Percentiles rank a stretch among this genome's conserved stretches.
Evolutionary conservation across 495 filamentous ascomycete genomes (phyloP).

Genomic region (Durotheca rogersii): DNA sequence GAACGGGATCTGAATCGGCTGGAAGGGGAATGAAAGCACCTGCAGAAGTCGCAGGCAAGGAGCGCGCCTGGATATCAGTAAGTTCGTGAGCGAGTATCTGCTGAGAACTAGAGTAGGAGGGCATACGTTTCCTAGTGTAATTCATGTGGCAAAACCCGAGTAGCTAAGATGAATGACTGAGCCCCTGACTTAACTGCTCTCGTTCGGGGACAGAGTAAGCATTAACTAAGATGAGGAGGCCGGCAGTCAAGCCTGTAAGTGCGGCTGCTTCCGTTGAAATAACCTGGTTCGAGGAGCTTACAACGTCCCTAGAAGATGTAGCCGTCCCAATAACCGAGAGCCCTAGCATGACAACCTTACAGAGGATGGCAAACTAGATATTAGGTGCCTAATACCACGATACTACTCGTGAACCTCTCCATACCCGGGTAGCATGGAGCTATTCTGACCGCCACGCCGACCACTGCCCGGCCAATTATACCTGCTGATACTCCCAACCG

Average conservation of each 20-base stretch:
- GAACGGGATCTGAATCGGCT: not conserved
- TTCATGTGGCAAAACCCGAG: conserved; percentile 35
- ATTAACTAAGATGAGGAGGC: conserved; percentile 23
- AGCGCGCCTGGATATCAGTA: conserved; percentile 32
- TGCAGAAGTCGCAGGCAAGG: conserved; percentile 41
- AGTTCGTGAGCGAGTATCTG: conserved; percentile 11
- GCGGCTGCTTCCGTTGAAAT: conserved; percentile 31
- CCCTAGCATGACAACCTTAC: conserved; percentile 18
- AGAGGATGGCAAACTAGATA: conserved; percentile 14
- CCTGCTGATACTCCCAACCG: too few relatives aligned
- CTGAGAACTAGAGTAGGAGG: conserved; percentile 8
- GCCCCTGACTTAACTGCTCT: conserved; percentile 28
- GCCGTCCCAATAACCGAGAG: conserved; percentile 23
- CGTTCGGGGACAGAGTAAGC: conserved; percentile 17
- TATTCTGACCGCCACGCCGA: conserved; percentile 25
- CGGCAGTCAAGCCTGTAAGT: conserved; percentile 20
- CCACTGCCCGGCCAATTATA: conserved; percentile 22
- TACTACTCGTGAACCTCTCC: conserved; percentile 14
- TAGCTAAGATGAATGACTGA: conserved; percentile 12
- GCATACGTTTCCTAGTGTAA: conserved; percentile 40
- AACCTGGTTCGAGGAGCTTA: conserved; percentile 13
- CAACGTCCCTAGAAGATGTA: conserved; percentile 8
- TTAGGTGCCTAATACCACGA: conserved; percentile 15
- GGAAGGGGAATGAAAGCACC: conserved; percentile 15
- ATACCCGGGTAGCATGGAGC: conserved; percentile 10